Evolutionary conservation across 2,329 filamentous ascomycete species (phyloP), one percentile per base, ranked within the genome.

Genomic region (Colletotrichum chlorophyti): DNA sequence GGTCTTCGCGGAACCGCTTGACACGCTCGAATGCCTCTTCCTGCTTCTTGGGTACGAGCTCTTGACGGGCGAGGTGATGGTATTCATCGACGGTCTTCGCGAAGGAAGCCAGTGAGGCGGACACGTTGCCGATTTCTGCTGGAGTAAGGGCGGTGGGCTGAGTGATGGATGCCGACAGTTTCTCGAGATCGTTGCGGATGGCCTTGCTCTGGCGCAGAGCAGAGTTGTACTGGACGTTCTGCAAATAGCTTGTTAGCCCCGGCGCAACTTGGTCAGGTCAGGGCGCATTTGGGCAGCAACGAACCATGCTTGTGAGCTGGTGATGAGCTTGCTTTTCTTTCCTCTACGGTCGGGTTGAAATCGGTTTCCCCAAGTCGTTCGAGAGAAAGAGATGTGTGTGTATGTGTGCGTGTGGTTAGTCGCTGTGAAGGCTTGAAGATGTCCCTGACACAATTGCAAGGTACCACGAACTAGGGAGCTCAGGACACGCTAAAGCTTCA

Each of bases 11-110:
- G 76, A 99, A 99, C 67, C 87, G 91, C 73, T 91, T 90, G 58
- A 97, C 83, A 40, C 95, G 86, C 70, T 96, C 92, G 63, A 86
- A 82, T 1, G 94, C 95, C 70, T 98, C 97, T 60, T 95, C 89
- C 66, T 96, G 91, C 76, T 98, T 99, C 59, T 91, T 89, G 5
- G 90, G 84, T 54, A 96, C 93, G 27, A 97, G 86, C 74, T 99
- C 95, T 68, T 94, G 91, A 64, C 91, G 91, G 1, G 93, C 90
- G 26, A 96, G 86, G 53, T 84, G 83, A 68, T 90, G 86, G 79
- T 99, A 99, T 71, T 97, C 93, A 76, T 97, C 93, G 64, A 99
- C 83, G 1, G 92, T 96, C 61, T 95, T 91, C 42, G 90, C 86
- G 73, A 99, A 93, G 59, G 93, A 76, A 38, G 90, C 87, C 26